Evolutionary conservation across 1,284 basidiomycete genomes (phyloP).

Genomic region (Laetiporus sulphureus): DNA sequence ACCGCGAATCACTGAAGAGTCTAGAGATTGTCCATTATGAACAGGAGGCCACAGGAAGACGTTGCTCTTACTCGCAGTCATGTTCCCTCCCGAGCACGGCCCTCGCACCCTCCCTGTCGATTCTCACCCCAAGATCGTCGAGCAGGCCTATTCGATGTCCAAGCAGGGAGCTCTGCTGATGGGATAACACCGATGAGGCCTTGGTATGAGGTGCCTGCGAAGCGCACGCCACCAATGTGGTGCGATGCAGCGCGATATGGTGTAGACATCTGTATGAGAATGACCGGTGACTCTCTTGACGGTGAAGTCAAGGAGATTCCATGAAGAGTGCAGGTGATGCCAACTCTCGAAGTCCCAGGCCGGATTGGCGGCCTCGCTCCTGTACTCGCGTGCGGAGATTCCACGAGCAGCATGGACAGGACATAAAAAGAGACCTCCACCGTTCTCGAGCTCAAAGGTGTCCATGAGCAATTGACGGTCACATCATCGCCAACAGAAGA

Average conservation of each 20-base stretch:
- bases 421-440: constrained; percentile 73
- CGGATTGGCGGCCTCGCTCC: constrained; percentile 66
- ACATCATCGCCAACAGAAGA: background rate
- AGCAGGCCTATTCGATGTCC: constrained; percentile 64
- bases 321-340: background rate
- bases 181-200: constrained; percentile 75
- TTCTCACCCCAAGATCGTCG: constrained; percentile 43
- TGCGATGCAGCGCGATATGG: constrained; percentile 63
- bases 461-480: constrained; percentile 35
- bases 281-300: too few relatives aligned
- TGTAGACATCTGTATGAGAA: constrained; percentile 45
- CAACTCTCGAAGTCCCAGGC: constrained; percentile 74
- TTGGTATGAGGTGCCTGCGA: constrained; percentile 74
- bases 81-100: constrained; percentile 76
- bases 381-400: constrained; percentile 54
- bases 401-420: background rate
- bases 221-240: constrained; percentile 74
- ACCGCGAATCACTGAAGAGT: constrained; percentile 46
- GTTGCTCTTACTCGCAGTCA: constrained; percentile 69
- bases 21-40: background rate
- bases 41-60: constrained; percentile 8
- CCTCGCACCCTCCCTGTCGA: constrained; percentile 63
- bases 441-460: constrained; percentile 69
- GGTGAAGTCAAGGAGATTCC: background rate
- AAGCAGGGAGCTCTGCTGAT: constrained; percentile 62